A percentile compares a stretch with the other conserved stretches of the same genome.
Evolutionary conservation across 2,329 filamentous ascomycete genomes (phyloP).

Genomic region (Epichloe amarillans): DNA sequence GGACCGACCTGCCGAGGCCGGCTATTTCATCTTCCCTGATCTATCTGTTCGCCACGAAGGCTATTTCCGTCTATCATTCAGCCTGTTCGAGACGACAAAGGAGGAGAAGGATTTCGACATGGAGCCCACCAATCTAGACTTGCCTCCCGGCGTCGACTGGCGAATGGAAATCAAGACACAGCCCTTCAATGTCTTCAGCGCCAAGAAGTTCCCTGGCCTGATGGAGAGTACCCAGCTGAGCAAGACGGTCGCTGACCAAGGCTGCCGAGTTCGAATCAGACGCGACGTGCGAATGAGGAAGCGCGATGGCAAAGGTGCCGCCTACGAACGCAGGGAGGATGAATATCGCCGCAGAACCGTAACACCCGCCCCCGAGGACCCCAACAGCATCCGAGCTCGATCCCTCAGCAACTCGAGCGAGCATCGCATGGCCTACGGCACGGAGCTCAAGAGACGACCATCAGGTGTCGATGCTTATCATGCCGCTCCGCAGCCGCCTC

Average conservation of each 20-base stretch:
- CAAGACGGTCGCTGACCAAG: slow-evolving; percentile 87
- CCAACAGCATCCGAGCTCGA: slow-evolving; percentile 32
- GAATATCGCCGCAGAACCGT: slow-evolving; percentile 33
- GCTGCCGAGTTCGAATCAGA: slow-evolving; percentile 88
- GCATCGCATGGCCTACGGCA: slow-evolving; percentile 28
- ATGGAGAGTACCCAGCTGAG: slow-evolving; percentile 81
- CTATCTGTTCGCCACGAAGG: slow-evolving; percentile 92
- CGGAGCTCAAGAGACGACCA: slow-evolving; percentile 30
- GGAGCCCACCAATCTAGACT: slow-evolving; percentile 29
- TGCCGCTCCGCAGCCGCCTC: slow-evolving; percentile 19
- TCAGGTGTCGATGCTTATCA: slow-evolving; percentile 33
- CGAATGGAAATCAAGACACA: slow-evolving; percentile 80
- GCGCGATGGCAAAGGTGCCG: slow-evolving; percentile 54
- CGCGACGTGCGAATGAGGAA: slow-evolving; percentile 88
- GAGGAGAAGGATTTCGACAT: slow-evolving; percentile 65
- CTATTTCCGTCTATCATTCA: slow-evolving; percentile 81
- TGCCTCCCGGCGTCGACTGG: slow-evolving; percentile 55
- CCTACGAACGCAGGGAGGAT: slow-evolving; percentile 50
- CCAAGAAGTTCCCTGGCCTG: slow-evolving; percentile 95
- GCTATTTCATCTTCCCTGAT: slow-evolving; percentile 97
- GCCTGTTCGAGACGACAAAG: slow-evolving; percentile 87
- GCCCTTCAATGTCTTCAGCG: slow-evolving; percentile 82
- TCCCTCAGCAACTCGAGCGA: slow-evolving; percentile 49
- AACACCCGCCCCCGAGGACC: slow-evolving; percentile 22
- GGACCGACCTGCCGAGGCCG: slow-evolving; percentile 65